Evolutionary conservation across 331 rosid genomes (phyloP), one percentile per base, ranked within the genome.

Genomic region (Pyracantha coccinea): DNA sequence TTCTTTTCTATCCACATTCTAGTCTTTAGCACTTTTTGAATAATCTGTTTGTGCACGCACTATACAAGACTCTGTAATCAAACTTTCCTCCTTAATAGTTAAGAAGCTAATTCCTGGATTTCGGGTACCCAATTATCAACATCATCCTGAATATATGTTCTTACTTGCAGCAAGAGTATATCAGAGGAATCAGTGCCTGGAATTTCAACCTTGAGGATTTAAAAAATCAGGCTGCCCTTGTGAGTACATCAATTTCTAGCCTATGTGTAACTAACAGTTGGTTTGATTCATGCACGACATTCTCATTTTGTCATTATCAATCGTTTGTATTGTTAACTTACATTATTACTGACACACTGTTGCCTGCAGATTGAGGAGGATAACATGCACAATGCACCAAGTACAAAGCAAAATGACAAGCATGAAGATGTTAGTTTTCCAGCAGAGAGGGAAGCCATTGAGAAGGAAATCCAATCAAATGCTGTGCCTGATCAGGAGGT

Each of bases 131-230:
- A 28, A 54, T 67, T 59, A 66, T 15, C 8, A 65, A 60, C 63
- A n/a, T 25, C 3, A 68, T 32, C 68, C 66, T 79, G 59, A 77
- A 10, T 45, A 35, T 74, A 78, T 78, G 29, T 47, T 75, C 54
- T 81, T 29, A 63, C 65, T 47, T 71, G 55, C 96, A 95, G 99
- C 92, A 95, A 90, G 96, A 90, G 83, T 92, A 95, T 82, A 90
- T 95, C 67, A 90, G 97, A 78, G 99, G 97, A 85, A 89, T 92
- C 80, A 95, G 99, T 89, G 99, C 96, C 82, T 95, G 99, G 99
- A 92, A 95, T 86, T 95, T 95, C 82, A 95, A 92, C 81, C 91
- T 95, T 61, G 97, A 95, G 66, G 97, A 95, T 82, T 88, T 95
- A 47, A 95, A 90, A 87, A 92, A 80, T 80, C 96, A 92, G 87